Evolutionary conservation across 2,329 filamentous ascomycete species (phyloP), one percentile per base, ranked within the genome.

Genomic region (Blumeria hordei): DNA sequence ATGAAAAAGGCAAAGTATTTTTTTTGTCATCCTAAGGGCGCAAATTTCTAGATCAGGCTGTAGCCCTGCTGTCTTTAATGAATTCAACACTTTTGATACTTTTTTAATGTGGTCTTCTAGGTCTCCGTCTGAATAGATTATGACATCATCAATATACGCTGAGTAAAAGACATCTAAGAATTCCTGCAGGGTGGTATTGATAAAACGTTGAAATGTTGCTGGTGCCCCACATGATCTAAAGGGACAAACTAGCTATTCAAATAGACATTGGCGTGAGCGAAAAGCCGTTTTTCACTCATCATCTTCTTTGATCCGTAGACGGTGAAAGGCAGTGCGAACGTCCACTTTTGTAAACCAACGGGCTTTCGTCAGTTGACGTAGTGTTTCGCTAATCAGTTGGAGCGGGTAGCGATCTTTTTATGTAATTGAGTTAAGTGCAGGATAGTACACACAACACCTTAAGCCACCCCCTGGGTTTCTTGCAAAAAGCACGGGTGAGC

Each of bases 151-250:
- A n/a, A 53, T 11, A 35, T 53, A 53, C 21, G 41, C 41, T 9
- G 3, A n/a, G 14, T 18, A 44, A 44, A 44, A 44, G 14, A 44
- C 7, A n/a, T 44, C 41, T 44, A 44, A n/a, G 21, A 9, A 44
- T 44, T 44, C 41, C 41, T 2, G 41, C 14, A 3, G 7, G 14
- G 14, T n/a, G n/a, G n/a, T n/a, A n/a, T n/a, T n/a, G n/a, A n/a
- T n/a, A n/a, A n/a, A n/a, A n/a, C n/a, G n/a, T n/a, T n/a, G n/a
- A n/a, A n/a, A n/a, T n/a, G 53, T 55, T 6, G 53, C 41, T 6
- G 47, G 53, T 11, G 32, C 43, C 16, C 50, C 52, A 16, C n/a
- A 35, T 12, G 55, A 28, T 6, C 54, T 34, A 41, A 57, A 57
- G 10, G 21, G 45, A n/a, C 52, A n/a, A n/a, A n/a, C n/a, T n/a